phyloP scores from a whole-genome alignment of 129 eudicot species.

The Ambrosia trifida region DNA sequence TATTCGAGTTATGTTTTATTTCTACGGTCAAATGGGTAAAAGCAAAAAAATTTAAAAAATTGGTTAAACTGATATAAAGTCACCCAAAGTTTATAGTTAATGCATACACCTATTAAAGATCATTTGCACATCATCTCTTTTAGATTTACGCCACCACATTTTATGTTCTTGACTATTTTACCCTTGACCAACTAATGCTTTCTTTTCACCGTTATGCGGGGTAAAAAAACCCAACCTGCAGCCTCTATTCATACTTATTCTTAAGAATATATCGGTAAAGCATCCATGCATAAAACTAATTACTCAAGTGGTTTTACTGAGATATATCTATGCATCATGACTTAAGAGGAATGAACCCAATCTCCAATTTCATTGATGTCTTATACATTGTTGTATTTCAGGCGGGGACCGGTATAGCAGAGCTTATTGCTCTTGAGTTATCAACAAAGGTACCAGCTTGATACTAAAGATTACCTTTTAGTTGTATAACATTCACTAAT shows the following conservation, averaged over 20 bases:
- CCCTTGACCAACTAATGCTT: background rate
- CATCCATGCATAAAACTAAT: too few relatives aligned
- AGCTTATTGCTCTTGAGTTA: constrained; percentile 93
- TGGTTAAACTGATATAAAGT: background rate
- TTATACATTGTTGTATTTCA: constrained; percentile 38
- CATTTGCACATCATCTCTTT: too few relatives aligned
- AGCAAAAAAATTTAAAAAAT: too few relatives aligned
- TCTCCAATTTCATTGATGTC: too few relatives aligned
- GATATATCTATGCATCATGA: background rate
- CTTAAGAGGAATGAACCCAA: too few relatives aligned
- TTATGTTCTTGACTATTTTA: background rate
- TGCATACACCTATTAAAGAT: background rate
- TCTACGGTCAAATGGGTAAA: too few relatives aligned
- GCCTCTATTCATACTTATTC: background rate
- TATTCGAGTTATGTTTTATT: too few relatives aligned
- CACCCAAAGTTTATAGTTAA: too few relatives aligned
- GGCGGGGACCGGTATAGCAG: constrained; percentile 97
- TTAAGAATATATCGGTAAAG: too few relatives aligned
- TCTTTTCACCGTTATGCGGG: background rate
- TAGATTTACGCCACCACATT: background rate
- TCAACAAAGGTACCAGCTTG: constrained; percentile 65
- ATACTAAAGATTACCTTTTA: constrained; percentile 1
- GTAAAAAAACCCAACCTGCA: background rate
- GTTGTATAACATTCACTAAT: constrained; percentile 10
- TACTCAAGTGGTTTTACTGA: background rate